Evolutionary conservation across 768 basidiomycete species (phyloP), one percentile per base, ranked within the genome.

Genomic region (Peribolospora kevripleyi): DNA sequence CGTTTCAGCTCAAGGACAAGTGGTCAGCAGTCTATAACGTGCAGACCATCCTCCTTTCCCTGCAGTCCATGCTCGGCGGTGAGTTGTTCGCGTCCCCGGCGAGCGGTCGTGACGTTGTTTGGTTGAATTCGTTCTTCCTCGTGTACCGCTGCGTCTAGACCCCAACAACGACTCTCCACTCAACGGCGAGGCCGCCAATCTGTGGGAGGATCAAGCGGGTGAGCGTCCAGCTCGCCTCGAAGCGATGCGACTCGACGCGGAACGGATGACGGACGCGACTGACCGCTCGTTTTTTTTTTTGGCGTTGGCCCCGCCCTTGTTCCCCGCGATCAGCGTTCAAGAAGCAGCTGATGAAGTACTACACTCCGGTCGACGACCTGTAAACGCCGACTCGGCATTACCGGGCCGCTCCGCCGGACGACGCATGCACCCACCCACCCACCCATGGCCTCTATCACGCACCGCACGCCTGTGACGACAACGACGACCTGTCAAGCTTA

Each of bases 21-120:
- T 90, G 86, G 87, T 84, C 83, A 3, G 85, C 87, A 6, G 81
- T 88, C 1, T 86, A 90, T 67, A 84, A 82, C 57, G 86, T 88
- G 42, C 83, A 86, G 60, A 87, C 84, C 0, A 82, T 91, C 46
- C 74, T 91, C 14, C 70, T 90, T 7, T 88, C 86, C 9, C 67
- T 91, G 55, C 87, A 91, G 64, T 84, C 82, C 7, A 70, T 91
- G 43, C 74, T 91, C 50, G 86, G 86, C 61, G 85, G 85, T 85
- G 62, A 45, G 76, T 68, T n/a, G 7, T n/a, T n/a, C 10, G 38
- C 51, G 14, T 48, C 36, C 9, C 5, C 36, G 8, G 4, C 6
- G 25, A 7, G 4, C 14, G 3, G 52, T 3, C 7, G 3, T 8
- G 25, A 6, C 3, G 10, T 6, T 41, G 49, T 36, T 41, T 37